These are phyloP conservation scores for Phytophthora megakarya DNA, from an alignment of 352 stramenopile genomes.

Conservation along the genomic window DNA sequence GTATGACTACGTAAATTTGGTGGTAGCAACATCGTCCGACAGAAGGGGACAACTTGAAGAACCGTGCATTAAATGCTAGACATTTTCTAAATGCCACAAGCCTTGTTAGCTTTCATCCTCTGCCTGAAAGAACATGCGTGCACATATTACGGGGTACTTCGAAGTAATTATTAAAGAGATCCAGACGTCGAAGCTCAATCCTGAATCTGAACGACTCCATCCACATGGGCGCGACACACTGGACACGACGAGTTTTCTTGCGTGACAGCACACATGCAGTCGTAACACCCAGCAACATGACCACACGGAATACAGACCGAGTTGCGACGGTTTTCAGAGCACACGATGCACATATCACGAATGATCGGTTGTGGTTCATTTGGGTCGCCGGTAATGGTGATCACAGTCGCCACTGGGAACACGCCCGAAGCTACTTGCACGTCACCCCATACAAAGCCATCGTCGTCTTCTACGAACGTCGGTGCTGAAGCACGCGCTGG, in stretches of 20 bases:
- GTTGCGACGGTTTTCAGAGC: constrained; percentile 47
- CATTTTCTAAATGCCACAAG: too few species aligned
- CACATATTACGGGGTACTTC: too few species aligned
- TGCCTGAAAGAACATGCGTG: too few species aligned
- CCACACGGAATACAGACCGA: constrained; percentile 68
- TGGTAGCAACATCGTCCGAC: too few species aligned
- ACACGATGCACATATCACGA: constrained; percentile 54
- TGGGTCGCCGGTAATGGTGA: constrained; percentile 33
- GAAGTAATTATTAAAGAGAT: too few species aligned
- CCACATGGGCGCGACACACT: constrained; percentile 54
- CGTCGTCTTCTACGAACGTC: constrained; percentile 34
- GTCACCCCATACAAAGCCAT: constrained; percentile 24
- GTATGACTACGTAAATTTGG: too few species aligned
- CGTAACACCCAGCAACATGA: constrained; percentile 59
- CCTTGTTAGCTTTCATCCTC: too few species aligned
- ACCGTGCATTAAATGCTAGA: too few species aligned
- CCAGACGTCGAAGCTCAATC: constrained; percentile 25
- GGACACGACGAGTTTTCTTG: constrained; percentile 41
- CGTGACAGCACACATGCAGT: constrained; percentile 47
- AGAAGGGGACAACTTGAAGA: too few species aligned
- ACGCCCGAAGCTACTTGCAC: constrained; percentile 6
- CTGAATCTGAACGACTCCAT: constrained; percentile 52
- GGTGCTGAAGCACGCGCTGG: constrained; percentile 20
- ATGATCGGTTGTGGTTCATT: constrained; percentile 24
- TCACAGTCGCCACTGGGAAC: constrained; percentile 30